phyloP scores from a whole-genome alignment of 306 rosid genomes.

The Ziziphus jujuba region DNA sequence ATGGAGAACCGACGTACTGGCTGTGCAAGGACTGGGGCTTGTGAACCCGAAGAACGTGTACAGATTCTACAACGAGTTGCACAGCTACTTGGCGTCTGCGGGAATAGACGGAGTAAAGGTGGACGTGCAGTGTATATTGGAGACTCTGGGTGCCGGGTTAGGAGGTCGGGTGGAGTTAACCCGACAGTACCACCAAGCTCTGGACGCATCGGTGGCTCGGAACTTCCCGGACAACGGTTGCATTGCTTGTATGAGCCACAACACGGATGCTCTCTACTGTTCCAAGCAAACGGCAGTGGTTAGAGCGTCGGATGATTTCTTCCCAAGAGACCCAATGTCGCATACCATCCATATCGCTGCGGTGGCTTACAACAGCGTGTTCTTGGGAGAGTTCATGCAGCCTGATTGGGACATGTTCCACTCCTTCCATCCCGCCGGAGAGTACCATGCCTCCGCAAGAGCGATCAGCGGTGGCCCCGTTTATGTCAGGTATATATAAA shows the following conservation, averaged over 20 bases:
- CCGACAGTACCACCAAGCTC: constrained; percentile 73
- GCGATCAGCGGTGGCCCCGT: constrained; percentile 95
- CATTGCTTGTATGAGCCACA: constrained; percentile 97
- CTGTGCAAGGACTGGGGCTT: constrained; percentile 71
- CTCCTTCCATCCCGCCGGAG: constrained; percentile 78
- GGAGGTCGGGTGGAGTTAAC: constrained; percentile 92
- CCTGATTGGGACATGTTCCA: constrained; percentile 99
- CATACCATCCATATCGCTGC: constrained; percentile 90
- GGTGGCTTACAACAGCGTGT: constrained; percentile 85
- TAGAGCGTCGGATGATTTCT: constrained; percentile 90
- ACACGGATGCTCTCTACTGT: constrained; percentile 81
- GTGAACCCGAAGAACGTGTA: constrained; percentile 64
- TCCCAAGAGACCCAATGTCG: constrained; percentile 74
- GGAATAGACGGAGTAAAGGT: constrained; percentile 95
- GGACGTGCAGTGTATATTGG: constrained; percentile 86
- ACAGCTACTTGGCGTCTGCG: constrained; percentile 65
- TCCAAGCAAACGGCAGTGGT: constrained; percentile 80
- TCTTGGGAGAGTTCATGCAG: constrained; percentile 86
- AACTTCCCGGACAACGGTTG: constrained; percentile 78
- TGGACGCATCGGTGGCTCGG: constrained; percentile 75
- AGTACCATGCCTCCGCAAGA: constrained; percentile 87
- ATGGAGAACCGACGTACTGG: constrained; percentile 60
- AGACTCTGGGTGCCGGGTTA: constrained; percentile 71
- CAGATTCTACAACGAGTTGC: constrained; percentile 66
- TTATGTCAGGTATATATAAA: constrained; percentile 50